A percentile compares a stretch with the other conserved stretches of the same genome.
These are phyloP conservation scores for Apiospora sp. DNA, from an alignment of 2,329 filamentous ascomycete species.

Conservation along the genomic window DNA sequence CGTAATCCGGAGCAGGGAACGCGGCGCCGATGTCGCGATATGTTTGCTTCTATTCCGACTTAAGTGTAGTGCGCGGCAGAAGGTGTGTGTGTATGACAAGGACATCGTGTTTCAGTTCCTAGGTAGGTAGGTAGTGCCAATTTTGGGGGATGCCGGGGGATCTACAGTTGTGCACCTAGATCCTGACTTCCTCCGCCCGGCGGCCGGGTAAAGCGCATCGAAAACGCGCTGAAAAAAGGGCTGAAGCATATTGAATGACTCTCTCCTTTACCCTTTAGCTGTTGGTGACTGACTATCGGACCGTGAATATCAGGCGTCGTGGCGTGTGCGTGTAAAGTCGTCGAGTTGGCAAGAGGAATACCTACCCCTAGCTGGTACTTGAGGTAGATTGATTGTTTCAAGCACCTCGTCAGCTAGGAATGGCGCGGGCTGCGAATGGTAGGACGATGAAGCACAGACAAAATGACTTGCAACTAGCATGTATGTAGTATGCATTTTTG, in stretches of 20 bases:
- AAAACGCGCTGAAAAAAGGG: not conserved
- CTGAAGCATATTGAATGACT: conserved; percentile 10
- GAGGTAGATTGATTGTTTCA: conserved; percentile 8
- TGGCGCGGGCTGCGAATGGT: conserved; percentile 3
- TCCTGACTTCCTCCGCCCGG: not conserved
- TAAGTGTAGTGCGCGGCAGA: not conserved
- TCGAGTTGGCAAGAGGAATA: not conserved
- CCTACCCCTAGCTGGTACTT: conserved; percentile 6
- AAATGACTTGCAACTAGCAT: conserved; percentile 2
- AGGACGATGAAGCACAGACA: conserved; percentile 2
- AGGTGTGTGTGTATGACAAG: not conserved
- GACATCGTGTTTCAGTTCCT: conserved; percentile 3
- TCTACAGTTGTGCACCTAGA: not conserved
- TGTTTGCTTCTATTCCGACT: conserved; percentile 14
- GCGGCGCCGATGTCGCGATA: conserved; percentile 8
- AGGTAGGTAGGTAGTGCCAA: not conserved
- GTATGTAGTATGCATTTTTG: not conserved
- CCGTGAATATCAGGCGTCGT: not conserved
- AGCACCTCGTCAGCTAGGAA: not conserved
- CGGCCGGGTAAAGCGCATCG: not conserved
- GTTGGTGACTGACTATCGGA: not conserved
- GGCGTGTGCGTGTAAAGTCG: not conserved
- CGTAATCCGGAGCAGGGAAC: not conserved
- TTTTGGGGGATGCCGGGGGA: not conserved
- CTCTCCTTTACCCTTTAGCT: not conserved